phyloP scores from a whole-genome alignment of 768 basidiomycete species.

The Suillus plorans region DNA sequence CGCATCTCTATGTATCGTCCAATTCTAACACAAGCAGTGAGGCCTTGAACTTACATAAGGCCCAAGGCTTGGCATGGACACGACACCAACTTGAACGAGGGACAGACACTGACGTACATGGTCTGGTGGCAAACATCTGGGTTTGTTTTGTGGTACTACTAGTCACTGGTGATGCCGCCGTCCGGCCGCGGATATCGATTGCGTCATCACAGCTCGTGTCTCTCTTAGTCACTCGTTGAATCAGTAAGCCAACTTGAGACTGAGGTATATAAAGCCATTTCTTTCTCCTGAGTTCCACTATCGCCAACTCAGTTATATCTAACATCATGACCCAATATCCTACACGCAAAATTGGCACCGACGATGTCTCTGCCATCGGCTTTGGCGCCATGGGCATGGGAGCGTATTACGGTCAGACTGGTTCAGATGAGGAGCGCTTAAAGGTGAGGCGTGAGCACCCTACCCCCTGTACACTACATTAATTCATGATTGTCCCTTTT shows the following conservation, averaged over 20 bases:
- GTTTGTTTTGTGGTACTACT: too few species aligned
- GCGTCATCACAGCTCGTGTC: not conserved
- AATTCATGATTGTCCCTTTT: not conserved
- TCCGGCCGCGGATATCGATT: not conserved
- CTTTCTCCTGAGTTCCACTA: not conserved
- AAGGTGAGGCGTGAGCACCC: slow-evolving; percentile 36
- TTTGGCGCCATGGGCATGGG: slow-evolving; percentile 64
- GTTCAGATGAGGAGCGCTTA: slow-evolving; percentile 57
- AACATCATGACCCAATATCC: slow-evolving; percentile 21
- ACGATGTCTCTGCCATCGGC: slow-evolving; percentile 51
- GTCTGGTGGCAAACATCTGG: too few species aligned
- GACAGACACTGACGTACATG: too few species aligned
- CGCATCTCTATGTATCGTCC: too few species aligned
- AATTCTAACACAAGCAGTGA: too few species aligned
- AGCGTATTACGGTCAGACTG: slow-evolving; percentile 43
- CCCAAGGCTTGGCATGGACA: too few species aligned
- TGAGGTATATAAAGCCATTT: not conserved
- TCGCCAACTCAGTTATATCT: slow-evolving; percentile 7
- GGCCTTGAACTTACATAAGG: too few species aligned
- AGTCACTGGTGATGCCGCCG: too few species aligned
- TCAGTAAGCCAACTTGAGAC: not conserved
- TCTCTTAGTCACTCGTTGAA: not conserved
- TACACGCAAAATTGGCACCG: slow-evolving; percentile 45
- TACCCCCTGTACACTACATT: too few species aligned
- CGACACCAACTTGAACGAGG: too few species aligned